Conservation (phyloP, 140 eudicot genomes). For the Oenanthe javanica region DNA sequence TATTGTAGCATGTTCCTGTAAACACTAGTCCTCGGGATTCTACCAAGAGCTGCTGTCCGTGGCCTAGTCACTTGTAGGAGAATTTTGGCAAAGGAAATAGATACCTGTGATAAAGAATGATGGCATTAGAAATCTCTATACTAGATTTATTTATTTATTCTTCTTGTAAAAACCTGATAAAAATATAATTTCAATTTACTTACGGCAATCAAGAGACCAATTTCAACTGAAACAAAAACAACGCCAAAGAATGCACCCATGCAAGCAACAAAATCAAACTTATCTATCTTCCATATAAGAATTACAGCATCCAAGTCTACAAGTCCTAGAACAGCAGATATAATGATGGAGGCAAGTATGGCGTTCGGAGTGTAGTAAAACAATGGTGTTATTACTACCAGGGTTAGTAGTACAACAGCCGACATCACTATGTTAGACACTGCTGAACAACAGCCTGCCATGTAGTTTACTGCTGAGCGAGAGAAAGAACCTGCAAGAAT, state of each 20-base stretch:
- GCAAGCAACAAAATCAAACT: conserved; percentile 81
- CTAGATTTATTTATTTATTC: background rate
- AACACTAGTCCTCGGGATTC: conserved; percentile 55
- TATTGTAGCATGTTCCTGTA: conserved; percentile 68
- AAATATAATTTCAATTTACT: background rate
- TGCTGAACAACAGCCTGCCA: conserved; percentile 76
- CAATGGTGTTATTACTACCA: conserved; percentile 57
- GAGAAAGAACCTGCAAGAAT: conserved; percentile 64
- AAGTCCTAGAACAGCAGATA: conserved; percentile 63
- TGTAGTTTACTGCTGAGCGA: conserved; percentile 70
- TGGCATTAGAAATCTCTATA: background rate
- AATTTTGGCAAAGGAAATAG: conserved; percentile 65
- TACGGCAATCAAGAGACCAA: conserved; percentile 77
- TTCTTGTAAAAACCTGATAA: background rate
- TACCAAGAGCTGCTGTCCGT: conserved; percentile 57
- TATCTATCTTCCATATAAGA: conserved; percentile 71
- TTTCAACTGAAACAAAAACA: conserved; percentile 56
- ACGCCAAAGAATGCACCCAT: conserved; percentile 93
- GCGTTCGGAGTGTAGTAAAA: conserved; percentile 75
- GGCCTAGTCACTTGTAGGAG: conserved; percentile 81
- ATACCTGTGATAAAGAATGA: conserved; percentile 30
- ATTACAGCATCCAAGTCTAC: conserved; percentile 49
- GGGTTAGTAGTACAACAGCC: conserved; percentile 45
- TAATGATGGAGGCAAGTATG: conserved; percentile 73
- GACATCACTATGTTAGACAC: conserved; percentile 88